Evolutionary conservation across 2,329 filamentous ascomycete genomes (phyloP), one percentile per base, ranked within the genome.

Genomic region (Neofusicoccum sp.): DNA sequence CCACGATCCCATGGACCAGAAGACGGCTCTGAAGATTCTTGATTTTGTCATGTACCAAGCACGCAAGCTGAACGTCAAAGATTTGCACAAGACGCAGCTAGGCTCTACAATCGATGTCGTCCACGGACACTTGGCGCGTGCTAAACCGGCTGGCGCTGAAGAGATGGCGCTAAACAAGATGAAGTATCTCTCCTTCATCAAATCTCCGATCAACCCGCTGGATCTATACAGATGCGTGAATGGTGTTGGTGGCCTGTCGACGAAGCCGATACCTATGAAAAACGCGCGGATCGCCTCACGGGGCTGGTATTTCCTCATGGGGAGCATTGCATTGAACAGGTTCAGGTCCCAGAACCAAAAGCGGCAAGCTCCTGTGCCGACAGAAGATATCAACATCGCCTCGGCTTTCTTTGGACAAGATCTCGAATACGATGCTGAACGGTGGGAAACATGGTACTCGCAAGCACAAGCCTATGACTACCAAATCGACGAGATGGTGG

Each of bases 41-140:
- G 90, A 96, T 63, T 90, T 93, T 69, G 85, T 98, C 38, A 88
- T 96, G 69, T 80, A 85, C 36, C 86, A 97, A 61, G 91, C 91
- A 2, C 88, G 88, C 53, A 87, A 89, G 63, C 88, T 97, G 80
- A 88, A 90, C 24, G 89, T 96, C 78, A 96, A 93, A 69, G 95
- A 98, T 65, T 78, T 98, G 16, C 85, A 92, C 14, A 98, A 96
- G 73, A 95, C 92, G 14, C 91, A 98, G 60, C 80, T 99, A 58
- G 96, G 93, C 72, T 86, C 83, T 14, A 91, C 92, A 0, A 95
- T 99, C 62, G 95, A 99, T 62, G 92, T 93, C 66, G 91, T 99
- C 76, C 93, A 98, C 71, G 87, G 91, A 66, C 88, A 90, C 4
- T 88, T 98, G 58, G 91, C 91, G 1, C 76, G 79, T 16, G 85